These are phyloP conservation scores for Hypsizygus ulmarius DNA, from an alignment of 1,284 basidiomycete species.

Conservation along the genomic window DNA sequence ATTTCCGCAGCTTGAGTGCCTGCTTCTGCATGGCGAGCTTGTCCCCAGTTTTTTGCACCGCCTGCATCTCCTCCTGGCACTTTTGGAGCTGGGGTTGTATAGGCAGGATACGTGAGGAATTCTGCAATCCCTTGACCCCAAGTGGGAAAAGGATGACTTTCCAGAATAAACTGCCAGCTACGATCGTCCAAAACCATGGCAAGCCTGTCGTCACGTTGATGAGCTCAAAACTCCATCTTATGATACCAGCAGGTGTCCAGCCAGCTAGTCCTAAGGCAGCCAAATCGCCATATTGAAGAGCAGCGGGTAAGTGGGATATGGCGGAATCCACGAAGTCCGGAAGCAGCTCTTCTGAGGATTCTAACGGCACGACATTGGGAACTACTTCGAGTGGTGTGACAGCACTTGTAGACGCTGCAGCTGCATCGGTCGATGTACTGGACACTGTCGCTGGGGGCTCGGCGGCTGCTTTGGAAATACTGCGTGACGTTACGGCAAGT, in stretches of 20 bases:
- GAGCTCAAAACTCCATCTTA: conserved; percentile 69
- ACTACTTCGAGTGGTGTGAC: conserved; percentile 2
- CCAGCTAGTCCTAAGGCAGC: conserved; percentile 70
- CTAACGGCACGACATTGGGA: conserved; percentile 1
- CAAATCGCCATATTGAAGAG: conserved; percentile 78
- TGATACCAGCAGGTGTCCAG: conserved; percentile 58
- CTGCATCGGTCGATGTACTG: conserved; percentile 4
- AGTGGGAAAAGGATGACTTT: conserved; percentile 72
- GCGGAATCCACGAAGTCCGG: conserved; percentile 28
- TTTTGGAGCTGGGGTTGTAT: conserved; percentile 57
- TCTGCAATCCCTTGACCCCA: conserved; percentile 62
- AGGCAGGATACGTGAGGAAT: conserved; percentile 67
- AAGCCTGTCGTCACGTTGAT: conserved; percentile 73
- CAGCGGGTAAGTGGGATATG: conserved; percentile 31
- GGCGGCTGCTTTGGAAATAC: conserved; percentile 16
- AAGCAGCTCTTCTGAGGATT: conserved; percentile 12
- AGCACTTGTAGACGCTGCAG: neutral
- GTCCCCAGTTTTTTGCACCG: conserved; percentile 42
- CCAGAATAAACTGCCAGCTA: conserved; percentile 68
- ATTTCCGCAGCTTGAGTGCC: conserved; percentile 54
- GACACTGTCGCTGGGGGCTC: conserved; percentile 11
- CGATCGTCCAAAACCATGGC: conserved; percentile 87
- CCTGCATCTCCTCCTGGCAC: conserved; percentile 49
- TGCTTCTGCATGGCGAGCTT: conserved; percentile 52
- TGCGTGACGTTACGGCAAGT: conserved; percentile 13